Conservation (phyloP, 371 early-diverging fungal species). For the Blyttiomyces sp. region DNA sequence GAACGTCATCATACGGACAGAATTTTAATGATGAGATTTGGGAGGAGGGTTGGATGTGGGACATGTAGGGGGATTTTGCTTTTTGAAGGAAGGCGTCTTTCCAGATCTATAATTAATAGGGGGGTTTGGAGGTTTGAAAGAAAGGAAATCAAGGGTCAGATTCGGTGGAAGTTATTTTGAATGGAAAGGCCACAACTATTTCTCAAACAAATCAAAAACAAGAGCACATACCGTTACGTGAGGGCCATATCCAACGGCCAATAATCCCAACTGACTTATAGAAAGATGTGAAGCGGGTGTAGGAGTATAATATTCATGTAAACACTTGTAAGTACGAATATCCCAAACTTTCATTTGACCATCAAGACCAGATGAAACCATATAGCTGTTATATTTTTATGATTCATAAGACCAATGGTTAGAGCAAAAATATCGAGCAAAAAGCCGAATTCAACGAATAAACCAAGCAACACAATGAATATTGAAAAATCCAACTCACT, state of each 20-base stretch:
- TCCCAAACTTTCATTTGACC: conserved; percentile 95
- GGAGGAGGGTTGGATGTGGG: conserved; percentile 64
- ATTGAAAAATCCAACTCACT: conserved; percentile 24
- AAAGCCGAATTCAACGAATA: neutral
- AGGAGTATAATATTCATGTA: conserved; percentile 78
- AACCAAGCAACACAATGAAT: neutral
- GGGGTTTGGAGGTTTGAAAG: neutral
- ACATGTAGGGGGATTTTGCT: conserved; percentile 85
- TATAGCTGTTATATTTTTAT: no score
- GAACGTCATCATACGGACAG: conserved; percentile 97
- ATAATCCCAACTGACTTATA: conserved; percentile 83
- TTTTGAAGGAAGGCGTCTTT: conserved; percentile 78
- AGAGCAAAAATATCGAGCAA: neutral
- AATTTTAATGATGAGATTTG: conserved; percentile 66
- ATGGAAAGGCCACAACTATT: no score
- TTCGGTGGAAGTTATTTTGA: no score
- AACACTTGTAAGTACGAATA: conserved; percentile 78
- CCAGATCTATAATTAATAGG: conserved; percentile 59
- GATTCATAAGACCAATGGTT: no score
- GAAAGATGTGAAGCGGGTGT: conserved; percentile 70
- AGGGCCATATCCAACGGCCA: conserved; percentile 80
- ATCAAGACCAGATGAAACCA: conserved; percentile 94
- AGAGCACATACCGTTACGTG: conserved; percentile 57
- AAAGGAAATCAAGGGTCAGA: neutral
- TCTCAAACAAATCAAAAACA: conserved; percentile 12